These are phyloP conservation scores for Myxozyma geophila DNA, from an alignment of 805 yeast genomes.

Conservation along the genomic window DNA sequence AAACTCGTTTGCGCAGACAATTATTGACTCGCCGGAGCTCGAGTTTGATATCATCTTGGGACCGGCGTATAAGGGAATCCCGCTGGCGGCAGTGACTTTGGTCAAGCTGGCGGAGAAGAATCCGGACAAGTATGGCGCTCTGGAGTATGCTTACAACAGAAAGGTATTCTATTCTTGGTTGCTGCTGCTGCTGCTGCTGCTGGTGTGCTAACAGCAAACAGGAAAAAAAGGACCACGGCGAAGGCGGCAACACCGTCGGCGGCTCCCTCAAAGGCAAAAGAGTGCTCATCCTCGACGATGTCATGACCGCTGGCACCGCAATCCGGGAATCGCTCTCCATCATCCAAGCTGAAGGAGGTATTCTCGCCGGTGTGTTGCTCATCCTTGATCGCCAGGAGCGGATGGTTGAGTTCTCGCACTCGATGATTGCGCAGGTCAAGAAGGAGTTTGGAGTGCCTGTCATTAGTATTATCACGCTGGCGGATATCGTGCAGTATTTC, in stretches of 20 bases:
- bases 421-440: slow-evolving; percentile 83
- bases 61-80: slow-evolving; percentile 98
- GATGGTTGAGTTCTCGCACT: slow-evolving; percentile 66
- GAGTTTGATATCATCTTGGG: slow-evolving; percentile 93
- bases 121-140: slow-evolving; percentile 63
- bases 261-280: slow-evolving; percentile 69
- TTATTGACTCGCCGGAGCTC: slow-evolving; percentile 69
- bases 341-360: slow-evolving; percentile 69
- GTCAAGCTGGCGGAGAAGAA: slow-evolving; percentile 91
- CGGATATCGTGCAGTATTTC: slow-evolving; percentile 65
- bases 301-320: slow-evolving; percentile 98
- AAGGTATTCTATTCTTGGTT: slow-evolving; percentile 51
- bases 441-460: slow-evolving; percentile 80
- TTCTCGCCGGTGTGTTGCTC: slow-evolving; percentile 80
- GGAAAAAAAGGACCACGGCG: slow-evolving; percentile 97
- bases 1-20: slow-evolving; percentile 85
- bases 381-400: slow-evolving; percentile 94
- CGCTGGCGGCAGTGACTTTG: slow-evolving; percentile 89
- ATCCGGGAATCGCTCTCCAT: slow-evolving; percentile 90
- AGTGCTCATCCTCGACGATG: slow-evolving; percentile 90
- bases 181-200: background rate
- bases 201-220: background rate
- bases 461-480: slow-evolving; percentile 72
- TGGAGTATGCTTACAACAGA: slow-evolving; percentile 93
- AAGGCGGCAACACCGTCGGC: slow-evolving; percentile 95